These are phyloP conservation scores for Lobulomyces angularis DNA, from an alignment of 192 early-diverging fungal genomes.

Conservation along the genomic window DNA sequence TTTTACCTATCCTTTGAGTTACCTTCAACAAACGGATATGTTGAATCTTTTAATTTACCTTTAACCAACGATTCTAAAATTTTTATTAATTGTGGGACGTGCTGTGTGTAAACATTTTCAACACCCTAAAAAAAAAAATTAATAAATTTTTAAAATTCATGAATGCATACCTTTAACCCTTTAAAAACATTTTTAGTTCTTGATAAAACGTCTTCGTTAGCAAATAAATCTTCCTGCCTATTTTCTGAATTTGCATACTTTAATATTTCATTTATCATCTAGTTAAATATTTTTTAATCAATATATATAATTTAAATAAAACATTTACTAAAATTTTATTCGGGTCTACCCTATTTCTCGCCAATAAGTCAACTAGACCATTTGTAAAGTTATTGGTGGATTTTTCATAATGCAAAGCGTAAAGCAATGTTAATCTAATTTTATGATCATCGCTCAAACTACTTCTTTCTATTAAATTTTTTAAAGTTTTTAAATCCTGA, in stretches of 20 bases:
- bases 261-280: constrained; percentile 59
- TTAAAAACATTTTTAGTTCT: constrained; percentile 81
- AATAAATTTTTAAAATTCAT: neutral
- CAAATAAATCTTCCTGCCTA: constrained; percentile 80
- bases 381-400: constrained; percentile 54
- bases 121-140: constrained; percentile 49
- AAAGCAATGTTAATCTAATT: constrained; percentile 67
- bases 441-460: constrained; percentile 62
- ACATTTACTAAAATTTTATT: constrained; percentile 49
- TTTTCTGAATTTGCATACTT: constrained; percentile 65
- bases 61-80: constrained; percentile 69
- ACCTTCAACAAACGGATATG: constrained; percentile 69
- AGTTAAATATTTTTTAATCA: constrained; percentile 4
- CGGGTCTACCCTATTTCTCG: constrained; percentile 56
- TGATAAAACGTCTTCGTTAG: constrained; percentile 75
- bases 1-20: constrained; percentile 37
- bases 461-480: constrained; percentile 53
- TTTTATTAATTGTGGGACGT: constrained; percentile 70
- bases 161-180: constrained; percentile 59
- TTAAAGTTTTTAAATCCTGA: constrained; percentile 70
- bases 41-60: constrained; percentile 60
- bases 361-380: constrained; percentile 63
- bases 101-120: constrained; percentile 98
- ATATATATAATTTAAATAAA: constrained; percentile 1
- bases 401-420: constrained; percentile 87